Base-by-base conservation (phyloP, 768 basidiomycete species). In the Mycena epipterygia region DNA sequence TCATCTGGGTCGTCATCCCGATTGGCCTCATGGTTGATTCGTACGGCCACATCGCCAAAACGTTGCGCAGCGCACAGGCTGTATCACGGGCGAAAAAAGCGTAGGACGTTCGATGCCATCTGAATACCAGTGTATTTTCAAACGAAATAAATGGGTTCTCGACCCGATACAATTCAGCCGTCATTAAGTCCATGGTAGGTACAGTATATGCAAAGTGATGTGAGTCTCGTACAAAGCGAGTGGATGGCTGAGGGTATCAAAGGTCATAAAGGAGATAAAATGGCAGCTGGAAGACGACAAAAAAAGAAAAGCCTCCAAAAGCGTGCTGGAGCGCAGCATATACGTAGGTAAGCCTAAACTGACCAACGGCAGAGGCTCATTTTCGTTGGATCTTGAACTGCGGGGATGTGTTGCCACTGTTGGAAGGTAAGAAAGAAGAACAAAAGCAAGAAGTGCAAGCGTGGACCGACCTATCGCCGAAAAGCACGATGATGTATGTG, bases 1-100 rank as follows among this genome's bases (percentile, higher is more conserved):
- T 86, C 57, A 89, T 95, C 93, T 96, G 95, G 95, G 94, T 96
- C 32, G 75, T 89, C 53, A 85, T 95, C 71, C 95, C 95, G 2
- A 62, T 95, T 25, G 88, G 87, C 83, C 84, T 96, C 67, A 92
- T 96, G 91, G 82, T 84, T 72, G 91, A 95, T 76, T 94, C 95
- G 0, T 96, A 94, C 70, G 82, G 82, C 5, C 87, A 91, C 68
- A 93, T 96, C 64, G 87, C 91, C 19, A 79, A 82, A 44, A 83
- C 91, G 12, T 82, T 95, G 70, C 89, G 92, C 27, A 67, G 76
- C 17, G 73, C 70, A 17, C 84, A 85, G 66, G 73, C 78, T 19
- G 44, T 49, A 27, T 25, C 74, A 6, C 84, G 81, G 64, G 56
- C 76, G 2, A 89, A 88, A 76, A 80, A 74, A 64, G 73, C 79